Conservation (phyloP, 106 monocot species). For the Chionographis japonica region DNA sequence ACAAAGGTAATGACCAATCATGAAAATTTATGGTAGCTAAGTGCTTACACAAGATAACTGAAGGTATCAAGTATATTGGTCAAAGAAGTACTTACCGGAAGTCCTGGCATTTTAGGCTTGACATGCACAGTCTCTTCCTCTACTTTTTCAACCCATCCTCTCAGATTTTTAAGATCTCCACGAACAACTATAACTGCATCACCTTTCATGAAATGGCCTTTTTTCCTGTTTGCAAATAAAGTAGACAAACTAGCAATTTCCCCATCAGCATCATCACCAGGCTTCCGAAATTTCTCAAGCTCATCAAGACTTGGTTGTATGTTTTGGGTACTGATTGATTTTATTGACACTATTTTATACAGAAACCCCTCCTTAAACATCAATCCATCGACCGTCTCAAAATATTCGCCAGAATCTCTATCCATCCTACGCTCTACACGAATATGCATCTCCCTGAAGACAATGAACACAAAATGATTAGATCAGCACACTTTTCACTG, state of each 20-base stretch:
- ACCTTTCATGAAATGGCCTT: conserved; percentile 97
- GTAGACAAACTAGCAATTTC: conserved; percentile 80
- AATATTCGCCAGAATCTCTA: conserved; percentile 71
- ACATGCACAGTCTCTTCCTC: conserved; percentile 94
- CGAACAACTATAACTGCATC: conserved; percentile 90
- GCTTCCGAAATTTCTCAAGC: conserved; percentile 86
- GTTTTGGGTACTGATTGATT: conserved; percentile 69
- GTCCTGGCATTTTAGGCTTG: conserved; percentile 67
- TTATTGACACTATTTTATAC: conserved; percentile 77
- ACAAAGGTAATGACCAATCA: conserved; percentile 5
- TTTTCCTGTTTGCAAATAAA: conserved; percentile 94
- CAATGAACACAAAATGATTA: conserved; percentile 1
- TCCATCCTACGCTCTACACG: conserved; percentile 77
- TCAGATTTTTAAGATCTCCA: conserved; percentile 91
- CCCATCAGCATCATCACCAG: conserved; percentile 85
- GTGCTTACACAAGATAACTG: neutral
- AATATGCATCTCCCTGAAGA: conserved; percentile 77
- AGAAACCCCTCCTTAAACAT: conserved; percentile 96
- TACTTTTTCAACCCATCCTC: conserved; percentile 97
- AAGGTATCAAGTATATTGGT: neutral
- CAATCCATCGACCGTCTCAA: conserved; percentile 74
- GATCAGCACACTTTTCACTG: neutral
- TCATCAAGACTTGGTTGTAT: conserved; percentile 97
- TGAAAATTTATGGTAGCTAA: too few relatives aligned
- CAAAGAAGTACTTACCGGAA: conserved; percentile 51